Evolutionary conservation across 192 early-diverging fungal genomes (phyloP), one percentile per base, ranked within the genome.

Genomic region (Mortierella hygrophila): DNA sequence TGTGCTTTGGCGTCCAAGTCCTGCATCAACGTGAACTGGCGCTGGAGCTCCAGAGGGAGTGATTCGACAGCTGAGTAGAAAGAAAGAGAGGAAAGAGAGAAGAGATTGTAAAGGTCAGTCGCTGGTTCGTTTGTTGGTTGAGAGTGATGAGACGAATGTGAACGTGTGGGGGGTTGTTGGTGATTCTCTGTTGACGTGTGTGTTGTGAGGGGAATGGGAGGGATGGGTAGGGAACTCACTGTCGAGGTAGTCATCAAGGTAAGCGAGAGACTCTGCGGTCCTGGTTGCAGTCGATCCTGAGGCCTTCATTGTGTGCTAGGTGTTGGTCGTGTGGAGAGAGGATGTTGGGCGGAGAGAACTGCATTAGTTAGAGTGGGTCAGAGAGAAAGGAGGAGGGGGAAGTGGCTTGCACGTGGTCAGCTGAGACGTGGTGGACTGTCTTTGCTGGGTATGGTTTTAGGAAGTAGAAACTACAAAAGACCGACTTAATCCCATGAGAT

Each of bases 241-340:
- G 89, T 99, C 98, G 18, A 99, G 88, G 82, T 99, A 99, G 77
- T 99, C 98, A 83, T 99, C 94, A 15, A 96, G 90, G 76, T 96
- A 94, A 37, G 93, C 89, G 35, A 93, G 74, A 35, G 89, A 88
- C 57, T 93, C 90, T 72, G 87, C 79, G 1, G 89, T 80, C 70
- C 88, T 89, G 18, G 82, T 68, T 20, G 81, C 55, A 37, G 77
- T 70, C 37, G 88, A 77, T 29, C 72, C 79, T 60, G 84, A 81
- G 18, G 76, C 11, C 16, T 86, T 86, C 84, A 86, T 86, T 55
- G 47, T 79, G 47, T 79, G 26, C 46, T 26, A 10, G 40, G 37
- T 26, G 29, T 42, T 44, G 52, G 74, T 21, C 73, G 68, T 3
- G 79, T 71, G 11, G 23, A 29, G 26, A 18, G 29, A 52, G 46